These are phyloP conservation scores for Salvia sclarea DNA, from an alignment of 305 asterid genomes.

Conservation along the genomic window DNA sequence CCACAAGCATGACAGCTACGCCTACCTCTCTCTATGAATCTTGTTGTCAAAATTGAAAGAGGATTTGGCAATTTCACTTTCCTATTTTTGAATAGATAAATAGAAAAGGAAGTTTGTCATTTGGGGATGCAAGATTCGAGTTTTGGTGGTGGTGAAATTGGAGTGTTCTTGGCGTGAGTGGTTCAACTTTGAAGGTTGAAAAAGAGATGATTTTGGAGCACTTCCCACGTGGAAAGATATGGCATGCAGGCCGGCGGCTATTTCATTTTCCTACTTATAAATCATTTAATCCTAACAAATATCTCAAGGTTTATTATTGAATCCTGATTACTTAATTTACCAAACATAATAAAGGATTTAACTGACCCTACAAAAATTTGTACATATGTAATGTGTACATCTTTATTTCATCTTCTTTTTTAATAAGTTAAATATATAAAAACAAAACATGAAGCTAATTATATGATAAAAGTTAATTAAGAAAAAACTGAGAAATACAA, in stretches of 20 bases:
- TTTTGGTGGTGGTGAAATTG: constrained; percentile 22
- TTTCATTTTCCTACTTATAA: no score
- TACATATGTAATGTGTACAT: no score
- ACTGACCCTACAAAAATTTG: no score
- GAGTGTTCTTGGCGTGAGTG: constrained; percentile 42
- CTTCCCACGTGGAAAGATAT: constrained; percentile 40
- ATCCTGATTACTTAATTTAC: no score
- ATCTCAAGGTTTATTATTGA: no score
- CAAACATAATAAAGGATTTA: no score
- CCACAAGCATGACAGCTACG: constrained; percentile 33
- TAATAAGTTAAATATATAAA: no score
- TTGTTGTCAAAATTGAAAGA: constrained; percentile 24
- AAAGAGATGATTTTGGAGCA: constrained; percentile 18
- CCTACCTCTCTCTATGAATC: background rate
- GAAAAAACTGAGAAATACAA: no score
- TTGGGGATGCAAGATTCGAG: constrained; percentile 30
- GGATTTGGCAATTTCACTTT: background rate
- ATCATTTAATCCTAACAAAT: no score
- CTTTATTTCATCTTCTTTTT: no score
- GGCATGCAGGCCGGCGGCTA: constrained; percentile 24
- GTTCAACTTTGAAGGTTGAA: constrained; percentile 38
- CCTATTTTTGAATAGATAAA: background rate
- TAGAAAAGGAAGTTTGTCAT: constrained; percentile 2
- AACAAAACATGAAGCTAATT: no score
- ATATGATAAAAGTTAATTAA: no score